Evolutionary conservation across 371 early-diverging fungal species (phyloP).

Genomic region (Coemansia sp.): DNA sequence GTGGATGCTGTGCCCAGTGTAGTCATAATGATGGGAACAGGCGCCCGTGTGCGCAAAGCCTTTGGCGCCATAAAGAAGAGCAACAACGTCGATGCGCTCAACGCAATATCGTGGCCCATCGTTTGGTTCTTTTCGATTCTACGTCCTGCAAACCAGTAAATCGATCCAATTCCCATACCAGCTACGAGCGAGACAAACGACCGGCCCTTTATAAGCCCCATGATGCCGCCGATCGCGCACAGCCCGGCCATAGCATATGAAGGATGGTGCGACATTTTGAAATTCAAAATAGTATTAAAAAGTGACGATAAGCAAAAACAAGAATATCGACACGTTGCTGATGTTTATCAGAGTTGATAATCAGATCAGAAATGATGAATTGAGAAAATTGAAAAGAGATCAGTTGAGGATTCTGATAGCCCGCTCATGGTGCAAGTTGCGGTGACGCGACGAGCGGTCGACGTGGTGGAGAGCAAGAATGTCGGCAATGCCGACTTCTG

Average conservation of each 20-base stretch:
- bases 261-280: slow-evolving; percentile 42
- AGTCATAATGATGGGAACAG: slow-evolving; percentile 36
- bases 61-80: slow-evolving; percentile 49
- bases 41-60: slow-evolving; percentile 41
- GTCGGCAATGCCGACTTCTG: slow-evolving; percentile 1
- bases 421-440: slow-evolving; percentile 30
- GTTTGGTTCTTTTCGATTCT: slow-evolving; percentile 35
- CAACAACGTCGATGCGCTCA: slow-evolving; percentile 40
- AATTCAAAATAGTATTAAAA: not conserved
- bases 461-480: slow-evolving; percentile 36
- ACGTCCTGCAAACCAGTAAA: slow-evolving; percentile 32
- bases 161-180: slow-evolving; percentile 36
- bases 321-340: not conserved
- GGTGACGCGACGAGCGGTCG: slow-evolving; percentile 34
- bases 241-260: slow-evolving; percentile 42
- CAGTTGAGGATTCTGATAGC: slow-evolving; percentile 33
- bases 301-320: not conserved
- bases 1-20: slow-evolving; percentile 26
- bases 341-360: no score
- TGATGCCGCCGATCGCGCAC: slow-evolving; percentile 49
- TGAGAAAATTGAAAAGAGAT: not conserved
- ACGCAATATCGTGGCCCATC: slow-evolving; percentile 46
- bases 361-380: not conserved
- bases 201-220: slow-evolving; percentile 38
- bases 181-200: slow-evolving; percentile 45